These are phyloP conservation scores for Suillus placidus DNA, from an alignment of 768 basidiomycete species.

Conservation along the genomic window DNA sequence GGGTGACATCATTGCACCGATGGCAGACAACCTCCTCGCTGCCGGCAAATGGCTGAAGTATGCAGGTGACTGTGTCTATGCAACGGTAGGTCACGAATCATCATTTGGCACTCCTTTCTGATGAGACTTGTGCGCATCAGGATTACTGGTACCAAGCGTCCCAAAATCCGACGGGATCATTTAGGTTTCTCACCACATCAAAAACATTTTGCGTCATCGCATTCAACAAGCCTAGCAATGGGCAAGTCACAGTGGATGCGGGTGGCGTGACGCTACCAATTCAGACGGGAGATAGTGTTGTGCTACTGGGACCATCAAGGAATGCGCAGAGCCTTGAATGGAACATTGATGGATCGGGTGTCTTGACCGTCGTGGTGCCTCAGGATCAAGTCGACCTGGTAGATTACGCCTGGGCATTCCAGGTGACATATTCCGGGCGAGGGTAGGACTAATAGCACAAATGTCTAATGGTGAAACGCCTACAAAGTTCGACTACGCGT, in stretches of 20 bases:
- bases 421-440: slow-evolving; percentile 35
- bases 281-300: slow-evolving; percentile 44
- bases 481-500: too few species aligned
- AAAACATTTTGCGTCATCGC: slow-evolving; percentile 54
- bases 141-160: slow-evolving; percentile 52
- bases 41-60: slow-evolving; percentile 55
- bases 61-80: slow-evolving; percentile 54
- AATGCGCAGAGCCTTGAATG: slow-evolving; percentile 31
- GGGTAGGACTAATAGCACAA: slow-evolving; percentile 11
- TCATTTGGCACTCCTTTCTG: not conserved
- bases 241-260: slow-evolving; percentile 37
- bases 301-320: slow-evolving; percentile 39
- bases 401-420: slow-evolving; percentile 45
- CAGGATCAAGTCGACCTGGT: slow-evolving; percentile 27
- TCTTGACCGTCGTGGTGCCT: slow-evolving; percentile 33
- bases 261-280: slow-evolving; percentile 45
- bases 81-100: slow-evolving; percentile 41
- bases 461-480: too few species aligned
- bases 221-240: slow-evolving; percentile 39
- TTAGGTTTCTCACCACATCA: slow-evolving; percentile 52
- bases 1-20: slow-evolving; percentile 52
- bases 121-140: slow-evolving; percentile 25
- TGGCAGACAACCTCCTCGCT: slow-evolving; percentile 49
- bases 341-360: slow-evolving; percentile 33
- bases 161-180: slow-evolving; percentile 38